phyloP scores from a whole-genome alignment of 306 rosid genomes.

The Parietaria judaica region DNA sequence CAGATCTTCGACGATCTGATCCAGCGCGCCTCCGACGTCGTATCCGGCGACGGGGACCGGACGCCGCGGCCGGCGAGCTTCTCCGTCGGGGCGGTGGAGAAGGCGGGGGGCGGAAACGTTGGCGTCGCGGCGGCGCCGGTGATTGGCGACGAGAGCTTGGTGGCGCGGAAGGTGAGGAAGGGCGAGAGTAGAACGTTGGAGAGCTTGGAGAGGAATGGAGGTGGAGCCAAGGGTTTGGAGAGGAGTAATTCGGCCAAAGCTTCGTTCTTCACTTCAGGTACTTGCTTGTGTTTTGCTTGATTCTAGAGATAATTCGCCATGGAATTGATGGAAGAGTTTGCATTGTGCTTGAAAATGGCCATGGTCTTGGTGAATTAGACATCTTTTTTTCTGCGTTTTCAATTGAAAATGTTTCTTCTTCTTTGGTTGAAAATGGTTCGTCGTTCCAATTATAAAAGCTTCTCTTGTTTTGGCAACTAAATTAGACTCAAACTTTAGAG shows the following conservation, averaged over 20 bases:
- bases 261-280: slow-evolving; percentile 44
- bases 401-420: neutral
- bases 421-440: neutral
- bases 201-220: slow-evolving; percentile 18
- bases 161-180: slow-evolving; percentile 13
- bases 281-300: neutral
- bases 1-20: slow-evolving; percentile 62
- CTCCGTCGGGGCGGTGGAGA: slow-evolving; percentile 18
- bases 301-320: neutral
- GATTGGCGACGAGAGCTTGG: slow-evolving; percentile 30
- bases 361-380: neutral
- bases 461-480: neutral
- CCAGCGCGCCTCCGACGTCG: slow-evolving; percentile 58
- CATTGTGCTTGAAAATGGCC: neutral
- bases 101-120: slow-evolving; percentile 18
- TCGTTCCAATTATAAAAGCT: neutral
- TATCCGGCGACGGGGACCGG: slow-evolving; percentile 45
- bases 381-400: neutral
- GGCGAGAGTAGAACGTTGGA: slow-evolving; percentile 13
- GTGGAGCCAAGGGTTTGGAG: slow-evolving; percentile 17
- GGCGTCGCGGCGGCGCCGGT: slow-evolving; percentile 5
- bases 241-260: slow-evolving; percentile 29
- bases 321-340: neutral
- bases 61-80: neutral
- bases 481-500: too few relatives aligned